Percentiles rank a stretch among this genome's conserved stretches.
These are phyloP conservation scores for Cryptococcus deneoformans DNA, from an alignment of 1,284 basidiomycete genomes.

Conservation along the genomic window DNA sequence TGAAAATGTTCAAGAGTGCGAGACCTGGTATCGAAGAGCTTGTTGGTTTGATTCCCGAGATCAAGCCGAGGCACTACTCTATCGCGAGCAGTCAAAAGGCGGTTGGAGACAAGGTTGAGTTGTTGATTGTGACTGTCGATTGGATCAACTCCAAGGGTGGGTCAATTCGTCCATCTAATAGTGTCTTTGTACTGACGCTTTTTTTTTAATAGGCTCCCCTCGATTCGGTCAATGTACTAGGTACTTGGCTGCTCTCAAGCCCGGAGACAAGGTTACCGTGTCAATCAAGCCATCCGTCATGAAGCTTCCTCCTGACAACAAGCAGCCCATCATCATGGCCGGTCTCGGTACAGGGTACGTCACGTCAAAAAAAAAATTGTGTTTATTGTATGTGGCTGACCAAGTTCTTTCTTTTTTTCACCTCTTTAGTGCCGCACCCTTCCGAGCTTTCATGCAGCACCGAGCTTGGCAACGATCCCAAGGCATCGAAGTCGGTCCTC, in stretches of 20 bases:
- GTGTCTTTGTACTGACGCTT: not conserved
- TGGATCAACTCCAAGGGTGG: slow-evolving; percentile 87
- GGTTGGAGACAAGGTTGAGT: slow-evolving; percentile 89
- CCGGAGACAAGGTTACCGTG: slow-evolving; percentile 81
- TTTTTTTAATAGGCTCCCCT: slow-evolving; percentile 58
- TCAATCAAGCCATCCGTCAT: slow-evolving; percentile 99
- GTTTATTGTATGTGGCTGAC: not conserved
- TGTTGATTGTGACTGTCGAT: slow-evolving; percentile 94
- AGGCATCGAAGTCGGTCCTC: slow-evolving; percentile 78
- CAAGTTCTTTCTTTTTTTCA: not conserved
- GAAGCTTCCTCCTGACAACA: slow-evolving; percentile 86
- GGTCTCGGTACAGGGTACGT: slow-evolving; percentile 85
- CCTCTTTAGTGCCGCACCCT: slow-evolving; percentile 70
- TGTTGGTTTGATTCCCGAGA: slow-evolving; percentile 86
- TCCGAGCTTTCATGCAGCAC: slow-evolving; percentile 97
- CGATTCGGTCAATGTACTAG: slow-evolving; percentile 96
- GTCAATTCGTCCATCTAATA: too few relatives aligned
- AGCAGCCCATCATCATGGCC: slow-evolving; percentile 96
- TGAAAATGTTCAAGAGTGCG: slow-evolving; percentile 77
- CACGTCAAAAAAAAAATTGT: slow-evolving; percentile 50
- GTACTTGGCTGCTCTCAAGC: slow-evolving; percentile 78
- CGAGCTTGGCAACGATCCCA: slow-evolving; percentile 77
- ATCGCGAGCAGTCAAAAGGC: slow-evolving; percentile 94
- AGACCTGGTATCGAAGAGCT: slow-evolving; percentile 74
- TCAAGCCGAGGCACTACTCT: slow-evolving; percentile 97